Percentiles rank a stretch among this genome's conserved stretches.
Evolutionary conservation across 345 rosid species (phyloP).

Genomic region (Ceriops tagal): DNA sequence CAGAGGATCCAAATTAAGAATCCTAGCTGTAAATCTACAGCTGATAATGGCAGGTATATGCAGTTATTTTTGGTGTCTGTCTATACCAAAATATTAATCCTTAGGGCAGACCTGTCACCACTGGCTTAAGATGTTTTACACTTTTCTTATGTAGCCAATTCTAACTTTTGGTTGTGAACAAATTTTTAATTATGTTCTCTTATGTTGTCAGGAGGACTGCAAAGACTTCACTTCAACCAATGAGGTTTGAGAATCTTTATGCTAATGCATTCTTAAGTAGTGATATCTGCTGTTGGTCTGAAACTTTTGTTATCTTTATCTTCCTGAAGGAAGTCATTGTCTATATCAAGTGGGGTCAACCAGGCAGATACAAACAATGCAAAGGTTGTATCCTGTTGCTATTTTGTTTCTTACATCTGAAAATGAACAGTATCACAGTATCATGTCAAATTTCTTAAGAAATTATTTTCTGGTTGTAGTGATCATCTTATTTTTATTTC

Average conservation of each 20-base stretch:
- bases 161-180: not conserved
- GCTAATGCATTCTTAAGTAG: not conserved
- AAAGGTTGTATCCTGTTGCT: slow-evolving; percentile 22
- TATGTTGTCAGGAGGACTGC: slow-evolving; percentile 18
- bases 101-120: not conserved
- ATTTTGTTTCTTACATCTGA: not conserved
- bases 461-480: not conserved
- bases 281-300: slow-evolving; percentile 7
- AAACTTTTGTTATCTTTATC: slow-evolving; percentile 16
- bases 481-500: not conserved
- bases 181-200: not conserved
- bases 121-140: not conserved
- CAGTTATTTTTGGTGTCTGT: slow-evolving; percentile 2
- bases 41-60: slow-evolving; percentile 44
- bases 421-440: too few relatives aligned
- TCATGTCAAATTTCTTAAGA: too few relatives aligned
- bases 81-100: not conserved
- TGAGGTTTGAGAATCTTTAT: slow-evolving; percentile 34
- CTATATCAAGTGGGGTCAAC: slow-evolving; percentile 29
- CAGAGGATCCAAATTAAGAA: slow-evolving; percentile 33
- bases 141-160: not conserved
- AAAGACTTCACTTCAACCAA: slow-evolving; percentile 21
- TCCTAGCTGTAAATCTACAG: slow-evolving; percentile 29
- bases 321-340: slow-evolving; percentile 53
- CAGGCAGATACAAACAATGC: slow-evolving; percentile 21